phyloP scores from a whole-genome alignment of 352 stramenopile species.

The Phytophthora pini region DNA sequence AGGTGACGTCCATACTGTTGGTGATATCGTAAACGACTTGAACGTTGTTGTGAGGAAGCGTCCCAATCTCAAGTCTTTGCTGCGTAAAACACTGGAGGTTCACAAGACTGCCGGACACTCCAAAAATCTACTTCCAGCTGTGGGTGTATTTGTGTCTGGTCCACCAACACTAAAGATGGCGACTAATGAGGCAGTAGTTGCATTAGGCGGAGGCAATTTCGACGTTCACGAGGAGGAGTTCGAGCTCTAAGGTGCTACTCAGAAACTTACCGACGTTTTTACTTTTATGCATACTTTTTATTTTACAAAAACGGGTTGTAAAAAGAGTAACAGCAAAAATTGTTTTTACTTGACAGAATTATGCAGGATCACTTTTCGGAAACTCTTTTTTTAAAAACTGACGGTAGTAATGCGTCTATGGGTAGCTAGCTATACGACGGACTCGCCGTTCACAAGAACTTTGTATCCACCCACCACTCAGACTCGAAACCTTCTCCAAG shows the following conservation, averaged over 20 bases:
- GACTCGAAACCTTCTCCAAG: background rate
- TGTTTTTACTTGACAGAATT: background rate
- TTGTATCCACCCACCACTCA: background rate
- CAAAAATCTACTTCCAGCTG: background rate
- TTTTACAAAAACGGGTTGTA: background rate
- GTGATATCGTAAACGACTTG: background rate
- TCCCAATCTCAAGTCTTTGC: background rate
- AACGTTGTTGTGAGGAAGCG: background rate
- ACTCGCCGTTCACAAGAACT: background rate
- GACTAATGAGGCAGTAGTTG: background rate
- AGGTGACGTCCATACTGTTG: background rate
- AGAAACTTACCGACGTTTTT: background rate
- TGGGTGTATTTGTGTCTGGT: slow-evolving; percentile 1
- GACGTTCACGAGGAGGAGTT: slow-evolving; percentile 1
- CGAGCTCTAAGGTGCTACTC: background rate
- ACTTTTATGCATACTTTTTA: background rate
- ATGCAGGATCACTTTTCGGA: too few species aligned
- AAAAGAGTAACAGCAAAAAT: background rate
- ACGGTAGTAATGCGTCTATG: too few species aligned
- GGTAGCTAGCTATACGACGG: too few species aligned
- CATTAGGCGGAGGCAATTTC: background rate
- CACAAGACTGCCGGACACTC: background rate
- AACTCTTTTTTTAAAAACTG: too few species aligned
- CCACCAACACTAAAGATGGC: background rate
- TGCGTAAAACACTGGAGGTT: background rate